Percentiles rank a stretch among this genome's conserved stretches.
These are phyloP conservation scores for Neonectria sp. DNA, from an alignment of 2,329 filamentous ascomycete genomes.

Conservation along the genomic window DNA sequence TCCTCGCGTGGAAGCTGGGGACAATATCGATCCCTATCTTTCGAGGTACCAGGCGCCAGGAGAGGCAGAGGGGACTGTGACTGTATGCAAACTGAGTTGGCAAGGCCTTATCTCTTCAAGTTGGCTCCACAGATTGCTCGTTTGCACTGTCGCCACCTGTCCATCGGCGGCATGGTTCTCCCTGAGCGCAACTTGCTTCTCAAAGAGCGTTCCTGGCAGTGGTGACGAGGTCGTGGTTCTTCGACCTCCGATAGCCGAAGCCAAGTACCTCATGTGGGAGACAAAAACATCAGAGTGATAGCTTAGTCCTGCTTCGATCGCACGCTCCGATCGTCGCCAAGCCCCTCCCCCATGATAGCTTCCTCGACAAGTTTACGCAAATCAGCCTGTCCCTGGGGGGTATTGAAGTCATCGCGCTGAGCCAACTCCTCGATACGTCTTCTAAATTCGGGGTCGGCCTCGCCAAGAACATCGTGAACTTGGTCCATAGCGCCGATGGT, in stretches of 20 bases:
- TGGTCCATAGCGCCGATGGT: constrained; percentile 83
- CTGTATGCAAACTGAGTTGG: constrained; percentile 70
- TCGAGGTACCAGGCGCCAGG: constrained; percentile 76
- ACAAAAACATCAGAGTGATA: constrained; percentile 62
- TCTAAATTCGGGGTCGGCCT: constrained; percentile 86
- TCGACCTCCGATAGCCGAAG: constrained; percentile 63
- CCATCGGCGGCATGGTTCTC: constrained; percentile 69
- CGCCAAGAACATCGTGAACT: constrained; percentile 70
- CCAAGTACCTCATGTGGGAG: constrained; percentile 75
- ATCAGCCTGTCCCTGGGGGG: constrained; percentile 83
- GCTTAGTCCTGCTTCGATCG: constrained; percentile 70
- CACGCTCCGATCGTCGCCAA: constrained; percentile 76
- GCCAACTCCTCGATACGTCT: constrained; percentile 92
- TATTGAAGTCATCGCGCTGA: constrained; percentile 85
- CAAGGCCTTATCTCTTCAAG: constrained; percentile 69
- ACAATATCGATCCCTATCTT: constrained; percentile 78
- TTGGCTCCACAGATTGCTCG: constrained; percentile 66
- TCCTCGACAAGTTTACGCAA: constrained; percentile 86
- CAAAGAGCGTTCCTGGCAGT: constrained; percentile 60
- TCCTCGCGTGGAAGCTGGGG: constrained; percentile 70
- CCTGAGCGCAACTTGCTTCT: constrained; percentile 67
- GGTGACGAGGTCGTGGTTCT: constrained; percentile 68
- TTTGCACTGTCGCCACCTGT: constrained; percentile 60
- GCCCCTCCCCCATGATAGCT: constrained; percentile 77
- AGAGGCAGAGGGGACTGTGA: constrained; percentile 44